These are phyloP conservation scores for Candida boleticola DNA, from an alignment of 805 yeast genomes.

Conservation along the genomic window DNA sequence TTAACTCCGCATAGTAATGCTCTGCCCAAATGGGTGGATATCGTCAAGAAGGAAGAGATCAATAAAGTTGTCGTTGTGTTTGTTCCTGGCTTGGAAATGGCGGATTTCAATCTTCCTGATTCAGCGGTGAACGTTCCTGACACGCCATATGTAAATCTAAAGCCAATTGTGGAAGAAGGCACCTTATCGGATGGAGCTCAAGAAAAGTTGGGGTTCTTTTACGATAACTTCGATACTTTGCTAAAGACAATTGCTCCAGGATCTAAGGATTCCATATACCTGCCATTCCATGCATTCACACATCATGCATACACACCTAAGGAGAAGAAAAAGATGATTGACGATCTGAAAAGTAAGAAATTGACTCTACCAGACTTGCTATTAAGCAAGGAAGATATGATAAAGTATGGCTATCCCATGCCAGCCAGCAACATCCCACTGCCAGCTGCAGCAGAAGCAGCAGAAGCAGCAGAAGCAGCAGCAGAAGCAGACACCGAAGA, in stretches of 20 bases:
- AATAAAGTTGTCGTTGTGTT: conserved; percentile 56
- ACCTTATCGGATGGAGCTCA: conserved; percentile 4
- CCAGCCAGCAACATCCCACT: conserved; percentile 35
- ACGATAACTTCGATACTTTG: conserved; percentile 36
- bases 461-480: conserved; percentile 4
- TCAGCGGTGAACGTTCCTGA: conserved; percentile 11
- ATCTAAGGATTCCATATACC: conserved; percentile 51
- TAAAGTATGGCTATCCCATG: conserved; percentile 56
- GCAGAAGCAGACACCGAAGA: conserved; percentile 12
- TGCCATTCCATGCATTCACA: conserved; percentile 54
- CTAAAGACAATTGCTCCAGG: conserved; percentile 68
- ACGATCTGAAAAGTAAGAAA: conserved; percentile 33
- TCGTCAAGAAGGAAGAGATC: conserved; percentile 27
- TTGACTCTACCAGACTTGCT: conserved; percentile 52
- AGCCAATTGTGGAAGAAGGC: not conserved
- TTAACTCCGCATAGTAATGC: conserved; percentile 26
- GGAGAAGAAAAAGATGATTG: conserved; percentile 46
- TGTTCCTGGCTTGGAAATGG: conserved; percentile 60
- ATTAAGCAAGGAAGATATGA: conserved; percentile 48
- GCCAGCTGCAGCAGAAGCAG: conserved; percentile 6
- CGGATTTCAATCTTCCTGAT: conserved; percentile 38
- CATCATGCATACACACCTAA: conserved; percentile 55
- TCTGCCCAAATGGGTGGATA: conserved; percentile 15
- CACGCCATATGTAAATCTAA: not conserved
- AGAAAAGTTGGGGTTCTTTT: conserved; percentile 28